Evolutionary conservation across 495 filamentous ascomycete genomes (phyloP), one percentile per base, ranked within the genome.

Genomic region (Daldinia caldariorum): DNA sequence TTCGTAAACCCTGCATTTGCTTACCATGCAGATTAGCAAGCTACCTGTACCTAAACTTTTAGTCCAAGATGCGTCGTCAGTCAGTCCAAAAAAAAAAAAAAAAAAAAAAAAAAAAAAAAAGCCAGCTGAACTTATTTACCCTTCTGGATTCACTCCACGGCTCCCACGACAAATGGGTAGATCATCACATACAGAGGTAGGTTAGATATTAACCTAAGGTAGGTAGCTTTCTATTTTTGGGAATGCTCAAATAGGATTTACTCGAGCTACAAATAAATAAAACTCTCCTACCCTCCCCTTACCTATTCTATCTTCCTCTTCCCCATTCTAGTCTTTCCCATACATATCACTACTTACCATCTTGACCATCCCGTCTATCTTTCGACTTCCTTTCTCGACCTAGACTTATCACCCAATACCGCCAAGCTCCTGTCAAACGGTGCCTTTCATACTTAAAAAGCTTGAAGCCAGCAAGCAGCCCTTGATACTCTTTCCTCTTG

Each of bases 181-280:
- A 70, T 61, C 57, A 29, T 32, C 26, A 1, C 26, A 1, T 26
- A 26, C 26, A 26, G 26, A 26, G 26, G 34, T 35, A 35, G 34
- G 9, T 35, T 10, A 35, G 9, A n/a, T n/a, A n/a, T n/a, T n/a
- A n/a, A n/a, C n/a, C n/a, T n/a, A 7, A 64, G 51, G 26, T 58
- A 47, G 22, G 22, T 66, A 41, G 53, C 20, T 57, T 66, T 67
- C 63, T 71, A 63, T 63, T 71, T 71, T 71, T 18, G 41, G 63
- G 63, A 66, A 67, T 47, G 53, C 29, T 58, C 16, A 10, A 10
- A 14, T 35, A 37, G 9, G 18, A 50, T 58, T 58, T 45, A 41
- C 7, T 49, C 16, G 7, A 14, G 16, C 9, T 47, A 38, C 38
- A 71, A 32, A 31, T 54, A 66, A 71, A 66, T 71, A 71, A 66